Evolutionary conservation across 1,284 basidiomycete species (phyloP).

Genomic region (Mycena citricolor): DNA sequence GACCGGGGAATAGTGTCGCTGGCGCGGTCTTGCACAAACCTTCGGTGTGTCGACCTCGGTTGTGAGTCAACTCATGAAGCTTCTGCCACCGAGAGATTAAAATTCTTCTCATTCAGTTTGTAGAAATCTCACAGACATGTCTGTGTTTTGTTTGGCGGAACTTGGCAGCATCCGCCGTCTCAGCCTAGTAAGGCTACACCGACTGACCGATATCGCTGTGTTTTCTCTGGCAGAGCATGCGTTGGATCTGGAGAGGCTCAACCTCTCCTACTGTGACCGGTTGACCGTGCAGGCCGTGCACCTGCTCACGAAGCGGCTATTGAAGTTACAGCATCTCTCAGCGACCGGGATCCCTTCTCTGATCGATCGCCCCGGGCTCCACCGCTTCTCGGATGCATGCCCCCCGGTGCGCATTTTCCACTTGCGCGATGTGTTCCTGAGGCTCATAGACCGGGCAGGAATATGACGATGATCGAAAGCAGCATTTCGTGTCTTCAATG

Average conservation of each 20-base stretch:
- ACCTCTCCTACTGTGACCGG: slow-evolving; percentile 86
- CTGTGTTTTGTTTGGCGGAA: slow-evolving; percentile 78
- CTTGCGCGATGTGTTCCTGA: slow-evolving; percentile 18
- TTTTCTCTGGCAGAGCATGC: slow-evolving; percentile 69
- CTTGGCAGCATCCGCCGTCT: slow-evolving; percentile 76
- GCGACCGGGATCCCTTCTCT: slow-evolving; percentile 84
- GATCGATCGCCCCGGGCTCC: slow-evolving; percentile 68
- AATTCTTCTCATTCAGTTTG: slow-evolving; percentile 54
- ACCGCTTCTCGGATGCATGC: slow-evolving; percentile 76
- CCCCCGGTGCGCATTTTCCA: slow-evolving; percentile 69
- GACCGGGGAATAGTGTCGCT: slow-evolving; percentile 77
- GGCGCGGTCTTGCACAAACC: slow-evolving; percentile 68
- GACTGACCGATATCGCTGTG: slow-evolving; percentile 64
- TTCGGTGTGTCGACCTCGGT: slow-evolving; percentile 85
- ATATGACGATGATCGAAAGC: slow-evolving; percentile 56
- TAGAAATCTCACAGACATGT: slow-evolving; percentile 80
- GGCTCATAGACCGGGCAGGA: slow-evolving; percentile 40
- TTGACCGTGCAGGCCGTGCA: slow-evolving; percentile 81
- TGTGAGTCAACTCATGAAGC: slow-evolving; percentile 52
- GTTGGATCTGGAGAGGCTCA: slow-evolving; percentile 75
- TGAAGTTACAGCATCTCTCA: slow-evolving; percentile 73
- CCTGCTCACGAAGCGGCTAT: slow-evolving; percentile 64
- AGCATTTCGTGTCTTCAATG: slow-evolving; percentile 83
- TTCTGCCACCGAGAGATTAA: slow-evolving; percentile 12
- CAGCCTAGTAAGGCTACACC: slow-evolving; percentile 74